Evolutionary conservation across 2,329 filamentous ascomycete species (phyloP).

Genomic region (Shiraia bambusicola): DNA sequence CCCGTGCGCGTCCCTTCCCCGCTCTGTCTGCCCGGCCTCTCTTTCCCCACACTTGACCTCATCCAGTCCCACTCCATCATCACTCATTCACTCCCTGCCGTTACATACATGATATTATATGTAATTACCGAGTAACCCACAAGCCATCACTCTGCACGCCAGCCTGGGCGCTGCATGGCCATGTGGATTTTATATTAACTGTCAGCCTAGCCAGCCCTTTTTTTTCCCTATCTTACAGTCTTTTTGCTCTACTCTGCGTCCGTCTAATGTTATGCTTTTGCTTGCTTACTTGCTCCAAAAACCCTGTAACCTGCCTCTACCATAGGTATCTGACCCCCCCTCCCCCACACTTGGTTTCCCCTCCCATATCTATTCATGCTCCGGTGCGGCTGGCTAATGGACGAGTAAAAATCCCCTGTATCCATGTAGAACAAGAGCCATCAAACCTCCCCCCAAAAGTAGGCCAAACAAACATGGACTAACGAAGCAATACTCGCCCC

Average conservation of each 20-base stretch:
- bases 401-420: no score
- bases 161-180: no score
- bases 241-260: conserved; percentile 6
- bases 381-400: conserved; percentile 16
- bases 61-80: no score
- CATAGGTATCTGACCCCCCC: conserved; percentile 13
- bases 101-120: no score
- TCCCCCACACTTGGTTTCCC: conserved; percentile 7
- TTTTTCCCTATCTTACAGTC: conserved; percentile 25
- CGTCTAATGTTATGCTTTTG: conserved; percentile 18
- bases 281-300: conserved; percentile 3
- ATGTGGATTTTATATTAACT: not conserved
- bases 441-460: conserved; percentile 18
- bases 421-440: not conserved
- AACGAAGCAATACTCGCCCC: conserved; percentile 27
- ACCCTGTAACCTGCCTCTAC: conserved; percentile 13
- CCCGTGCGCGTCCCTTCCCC: no score
- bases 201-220: no score
- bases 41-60: no score
- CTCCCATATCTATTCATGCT: conserved; percentile 19
- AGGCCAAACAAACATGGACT: conserved; percentile 30
- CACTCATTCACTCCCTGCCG: no score
- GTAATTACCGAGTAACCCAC: no score
- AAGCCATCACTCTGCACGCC: no score
- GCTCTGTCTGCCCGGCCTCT: no score